Base-by-base conservation (phyloP, 352 stramenopile species). In the Pythium phragmitis region DNA sequence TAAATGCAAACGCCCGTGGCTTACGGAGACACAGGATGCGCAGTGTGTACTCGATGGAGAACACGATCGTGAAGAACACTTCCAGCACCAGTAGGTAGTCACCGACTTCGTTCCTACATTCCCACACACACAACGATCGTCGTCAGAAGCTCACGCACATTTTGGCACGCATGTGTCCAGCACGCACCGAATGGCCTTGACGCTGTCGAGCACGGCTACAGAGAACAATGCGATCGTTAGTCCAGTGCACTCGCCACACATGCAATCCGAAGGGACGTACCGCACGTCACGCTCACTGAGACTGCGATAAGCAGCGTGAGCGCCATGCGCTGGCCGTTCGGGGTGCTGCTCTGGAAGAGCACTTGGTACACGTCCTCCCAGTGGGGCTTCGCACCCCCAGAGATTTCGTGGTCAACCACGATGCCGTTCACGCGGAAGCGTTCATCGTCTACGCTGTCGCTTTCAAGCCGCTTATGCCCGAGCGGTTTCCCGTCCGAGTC, bases 391-490 rank as follows among this genome's bases (percentile, higher is more conserved):
- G 78, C 74, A 39, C 72, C 84, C n/a, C 84, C 81, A 39, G 74
- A 79, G 41, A 92, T 78, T 57, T 92, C 84, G 28, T 74, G 72
- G 62, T 91, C 84, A 12, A 92, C 78, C 2, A 88, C 72, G 41
- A 92, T 89, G 34, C 78, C 84, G 39, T 89, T 91, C 34, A 90
- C 83, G n/a, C 81, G 81, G 63, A 88, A 88, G 7, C 79, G 74
- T 26, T 69, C 45, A 54, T 92, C 84, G 41, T 82, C 68, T 7
- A 68, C 11, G 54, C 65, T 61, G 30, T 72, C 73, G 0, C 63
- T 63, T 16, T 70, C 67, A 17, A 66, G 54, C 34, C 75, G 67
- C 67, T 72, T 74, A 26, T 63, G 62, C 42, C 63, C 36, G 1
- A 48, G 41, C 5, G 65, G 66, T 48, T 82, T 79, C 11, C 71